phyloP scores from a whole-genome alignment of 768 basidiomycete genomes.

The Boletus rex-veris region DNA sequence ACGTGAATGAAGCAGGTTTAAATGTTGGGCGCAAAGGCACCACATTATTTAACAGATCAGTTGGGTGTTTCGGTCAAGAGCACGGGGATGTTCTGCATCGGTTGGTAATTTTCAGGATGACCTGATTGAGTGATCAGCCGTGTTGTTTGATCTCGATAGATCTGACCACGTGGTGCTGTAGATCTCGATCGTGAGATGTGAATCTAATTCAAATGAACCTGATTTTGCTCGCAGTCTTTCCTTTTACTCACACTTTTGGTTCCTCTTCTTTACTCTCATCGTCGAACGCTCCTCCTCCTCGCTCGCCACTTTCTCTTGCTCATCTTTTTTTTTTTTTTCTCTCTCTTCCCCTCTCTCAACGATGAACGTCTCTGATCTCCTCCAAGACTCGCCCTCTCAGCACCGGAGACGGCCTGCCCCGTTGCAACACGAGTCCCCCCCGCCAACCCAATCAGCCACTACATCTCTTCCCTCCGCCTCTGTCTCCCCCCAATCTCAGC shows the following conservation, averaged over 20 bases:
- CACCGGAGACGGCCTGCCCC: conserved; percentile 36
- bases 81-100: no score
- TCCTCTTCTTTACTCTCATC: conserved; percentile 29
- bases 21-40: not conserved
- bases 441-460: conserved; percentile 27
- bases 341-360: not conserved
- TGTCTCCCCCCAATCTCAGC: conserved; percentile 32
- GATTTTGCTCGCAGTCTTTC: conserved; percentile 26
- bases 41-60: not conserved
- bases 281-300: conserved; percentile 9
- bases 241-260: conserved; percentile 28
- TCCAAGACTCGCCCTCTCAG: conserved; percentile 69
- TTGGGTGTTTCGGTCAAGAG: no score
- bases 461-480: conserved; percentile 26
- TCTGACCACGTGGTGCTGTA: conserved; percentile 26
- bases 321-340: not conserved
- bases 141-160: conserved; percentile 26
- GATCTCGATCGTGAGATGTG: conserved; percentile 34
- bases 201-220: conserved; percentile 35
- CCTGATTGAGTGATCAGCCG: conserved; percentile 5
- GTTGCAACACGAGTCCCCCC: conserved; percentile 22
- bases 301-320: not conserved
- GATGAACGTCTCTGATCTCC: conserved; percentile 69
- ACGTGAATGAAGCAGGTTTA: no score
- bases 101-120: no score